These are phyloP conservation scores for Ascochyta clinopodiicola DNA, from an alignment of 2,329 filamentous ascomycete genomes.

Conservation along the genomic window DNA sequence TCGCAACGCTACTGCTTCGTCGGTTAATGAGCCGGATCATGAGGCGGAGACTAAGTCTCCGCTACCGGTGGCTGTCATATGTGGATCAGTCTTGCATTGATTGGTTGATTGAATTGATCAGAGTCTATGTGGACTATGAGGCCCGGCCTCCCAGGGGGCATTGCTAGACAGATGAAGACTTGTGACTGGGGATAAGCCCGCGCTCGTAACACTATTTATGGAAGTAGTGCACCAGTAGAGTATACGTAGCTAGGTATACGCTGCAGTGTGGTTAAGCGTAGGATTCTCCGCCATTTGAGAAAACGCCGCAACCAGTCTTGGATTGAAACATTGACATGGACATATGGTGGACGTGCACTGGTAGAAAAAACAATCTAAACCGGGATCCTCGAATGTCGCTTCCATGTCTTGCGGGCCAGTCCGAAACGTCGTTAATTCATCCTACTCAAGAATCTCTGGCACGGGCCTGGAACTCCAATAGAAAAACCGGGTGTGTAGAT, in stretches of 20 bases:
- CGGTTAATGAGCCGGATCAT: conserved; percentile 30
- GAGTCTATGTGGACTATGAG: too few relatives aligned
- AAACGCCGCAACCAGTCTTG: too few relatives aligned
- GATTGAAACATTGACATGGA: conserved; percentile 25
- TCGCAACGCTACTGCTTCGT: conserved; percentile 24
- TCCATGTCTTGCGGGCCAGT: background rate
- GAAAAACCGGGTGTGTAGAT: conserved; percentile 17
- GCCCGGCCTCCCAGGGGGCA: too few relatives aligned
- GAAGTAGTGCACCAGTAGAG: too few relatives aligned
- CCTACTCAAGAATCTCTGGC: background rate
- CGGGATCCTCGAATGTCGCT: conserved; percentile 20
- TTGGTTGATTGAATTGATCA: too few relatives aligned
- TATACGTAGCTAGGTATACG: too few relatives aligned
- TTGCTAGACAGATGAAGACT: too few relatives aligned
- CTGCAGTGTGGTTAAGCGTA: too few relatives aligned
- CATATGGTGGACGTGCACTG: conserved; percentile 15
- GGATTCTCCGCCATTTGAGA: too few relatives aligned
- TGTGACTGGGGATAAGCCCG: too few relatives aligned
- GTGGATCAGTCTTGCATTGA: conserved; percentile 20
- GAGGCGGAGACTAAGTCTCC: conserved; percentile 24
- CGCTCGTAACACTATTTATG: too few relatives aligned
- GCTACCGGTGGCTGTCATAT: conserved; percentile 31
- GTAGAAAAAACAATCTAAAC: conserved; percentile 36
- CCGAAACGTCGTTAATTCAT: conserved; percentile 7
- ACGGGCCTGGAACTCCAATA: background rate